Evolutionary conservation across 176 grass and related monocot species (phyloP).

Genomic region (Avena eriantha): DNA sequence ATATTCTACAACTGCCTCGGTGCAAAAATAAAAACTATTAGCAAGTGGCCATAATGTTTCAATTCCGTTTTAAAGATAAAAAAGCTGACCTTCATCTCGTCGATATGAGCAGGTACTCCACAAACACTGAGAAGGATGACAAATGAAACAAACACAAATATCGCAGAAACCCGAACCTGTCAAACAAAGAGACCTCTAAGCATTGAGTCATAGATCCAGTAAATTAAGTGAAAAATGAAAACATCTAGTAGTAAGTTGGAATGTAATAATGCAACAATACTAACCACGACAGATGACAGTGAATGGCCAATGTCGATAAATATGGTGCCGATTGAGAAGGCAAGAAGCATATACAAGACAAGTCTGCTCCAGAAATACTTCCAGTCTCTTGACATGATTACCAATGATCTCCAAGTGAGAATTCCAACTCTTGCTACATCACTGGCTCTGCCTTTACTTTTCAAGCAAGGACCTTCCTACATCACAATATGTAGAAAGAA

Average conservation of each 20-base stretch:
- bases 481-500: slow-evolving; percentile 30
- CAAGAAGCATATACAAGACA: slow-evolving; percentile 73
- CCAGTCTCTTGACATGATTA: slow-evolving; percentile 97
- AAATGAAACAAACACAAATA: slow-evolving; percentile 89
- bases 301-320: slow-evolving; percentile 84
- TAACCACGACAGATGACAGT: slow-evolving; percentile 88
- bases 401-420: slow-evolving; percentile 87
- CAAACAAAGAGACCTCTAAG: slow-evolving; percentile 27
- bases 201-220: neutral
- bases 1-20: neutral
- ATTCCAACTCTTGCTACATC: slow-evolving; percentile 64
- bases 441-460: slow-evolving; percentile 79
- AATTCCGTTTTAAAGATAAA: slow-evolving; percentile 4
- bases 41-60: neutral
- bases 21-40: neutral
- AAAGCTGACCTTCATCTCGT: slow-evolving; percentile 74
- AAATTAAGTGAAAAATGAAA: neutral
- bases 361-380: slow-evolving; percentile 94
- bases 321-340: slow-evolving; percentile 77
- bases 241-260: neutral
- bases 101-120: slow-evolving; percentile 88
- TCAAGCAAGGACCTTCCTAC: slow-evolving; percentile 86
- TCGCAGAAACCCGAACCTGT: slow-evolving; percentile 82
- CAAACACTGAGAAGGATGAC: slow-evolving; percentile 82
- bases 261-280: slow-evolving; percentile 19